A percentile compares a stretch with the other conserved stretches of the same genome.
phyloP scores from a whole-genome alignment of 805 yeast genomes.

The Ogataea paradorogensis region DNA sequence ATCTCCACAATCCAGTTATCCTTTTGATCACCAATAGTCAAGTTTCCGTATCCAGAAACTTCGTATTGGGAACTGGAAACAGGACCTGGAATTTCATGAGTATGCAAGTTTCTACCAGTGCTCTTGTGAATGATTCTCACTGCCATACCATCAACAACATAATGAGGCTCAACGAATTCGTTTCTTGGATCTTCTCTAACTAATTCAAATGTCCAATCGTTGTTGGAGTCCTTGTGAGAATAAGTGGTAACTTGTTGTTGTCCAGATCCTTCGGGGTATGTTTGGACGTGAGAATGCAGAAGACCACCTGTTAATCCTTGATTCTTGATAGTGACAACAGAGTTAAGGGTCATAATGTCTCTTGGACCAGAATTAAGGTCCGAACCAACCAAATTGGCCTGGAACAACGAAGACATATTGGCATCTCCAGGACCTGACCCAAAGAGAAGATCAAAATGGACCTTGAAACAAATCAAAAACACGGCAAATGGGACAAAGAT shows the following conservation, averaged over 20 bases:
- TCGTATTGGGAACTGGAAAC: constrained; percentile 66
- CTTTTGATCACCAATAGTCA: constrained; percentile 66
- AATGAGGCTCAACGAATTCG: constrained; percentile 31
- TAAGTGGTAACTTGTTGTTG: constrained; percentile 96
- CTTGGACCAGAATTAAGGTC: constrained; percentile 66
- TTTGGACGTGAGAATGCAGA: constrained; percentile 83
- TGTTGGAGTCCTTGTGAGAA: constrained; percentile 83
- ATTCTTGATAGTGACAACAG: constrained; percentile 61
- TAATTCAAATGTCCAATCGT: constrained; percentile 73
- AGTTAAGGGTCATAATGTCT: constrained; percentile 55
- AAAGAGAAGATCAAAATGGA: constrained; percentile 70
- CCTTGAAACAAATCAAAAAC: constrained; percentile 64
- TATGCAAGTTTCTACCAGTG: constrained; percentile 75
- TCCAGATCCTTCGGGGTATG: constrained; percentile 85
- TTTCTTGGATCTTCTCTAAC: constrained; percentile 44
- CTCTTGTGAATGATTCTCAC: constrained; percentile 69
- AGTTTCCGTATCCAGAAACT: constrained; percentile 83
- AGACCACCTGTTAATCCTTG: constrained; percentile 72
- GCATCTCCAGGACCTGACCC: constrained; percentile 88
- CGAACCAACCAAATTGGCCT: constrained; percentile 74
- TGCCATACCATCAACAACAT: constrained; percentile 58
- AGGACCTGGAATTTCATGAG: constrained; percentile 79
- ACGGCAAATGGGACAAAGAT: constrained; percentile 61
- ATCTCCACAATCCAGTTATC: constrained; percentile 92
- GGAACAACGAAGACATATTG: constrained; percentile 84